Evolutionary conservation across 2,329 filamentous ascomycete genomes (phyloP), one percentile per base, ranked within the genome.

Genomic region (Calonectria pseudoreteaudii): DNA sequence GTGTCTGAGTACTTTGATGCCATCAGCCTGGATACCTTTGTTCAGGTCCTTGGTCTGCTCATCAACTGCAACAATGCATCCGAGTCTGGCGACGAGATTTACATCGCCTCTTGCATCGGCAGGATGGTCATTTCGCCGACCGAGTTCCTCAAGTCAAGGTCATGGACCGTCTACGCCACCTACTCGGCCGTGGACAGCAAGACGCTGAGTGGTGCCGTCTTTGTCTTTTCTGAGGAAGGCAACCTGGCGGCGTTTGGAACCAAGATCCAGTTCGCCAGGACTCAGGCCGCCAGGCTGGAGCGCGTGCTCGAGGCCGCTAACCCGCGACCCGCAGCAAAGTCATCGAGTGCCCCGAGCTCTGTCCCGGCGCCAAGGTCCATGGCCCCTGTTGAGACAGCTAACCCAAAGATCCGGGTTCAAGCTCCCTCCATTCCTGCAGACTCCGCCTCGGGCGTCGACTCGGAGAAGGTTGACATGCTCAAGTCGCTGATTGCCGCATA

Each of bases 1-100:
- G 75, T 77, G 5, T 60, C 69, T 0, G 67, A 72, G 3, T 76
- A 64, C 26, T 77, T 70, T 36, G 77, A 79, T 30, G 74, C 78
- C 31, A 72, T 79, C 50, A 68, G 74, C 2, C 44, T 77, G n/a
- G 78, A 79, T 31, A 76, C 73, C 1, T 79, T 77, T 56, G 74
- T 79, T 14, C 78, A 79, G 49, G 78, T 78, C 14, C 64, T 76
- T 3, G 78, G 78, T 34, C 71, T 79, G 2, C 67, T 77, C 14
- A 77, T 78, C 49, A 79, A 79, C 68, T 70, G 70, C 30, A 77
- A 62, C 56, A 68, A 68, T 36, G 68, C 70, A 4, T 74, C 70
- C 26, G 69, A 62, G 28, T 69, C 68, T 9, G 60, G 72, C 20
- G 72, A 76, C 14, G 76, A 77, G 41, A 74, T 78, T 18, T 76